Evolutionary conservation across 129 eudicot species (phyloP), one percentile per base, ranked within the genome.

Genomic region (Saposhnikovia divaricata): DNA sequence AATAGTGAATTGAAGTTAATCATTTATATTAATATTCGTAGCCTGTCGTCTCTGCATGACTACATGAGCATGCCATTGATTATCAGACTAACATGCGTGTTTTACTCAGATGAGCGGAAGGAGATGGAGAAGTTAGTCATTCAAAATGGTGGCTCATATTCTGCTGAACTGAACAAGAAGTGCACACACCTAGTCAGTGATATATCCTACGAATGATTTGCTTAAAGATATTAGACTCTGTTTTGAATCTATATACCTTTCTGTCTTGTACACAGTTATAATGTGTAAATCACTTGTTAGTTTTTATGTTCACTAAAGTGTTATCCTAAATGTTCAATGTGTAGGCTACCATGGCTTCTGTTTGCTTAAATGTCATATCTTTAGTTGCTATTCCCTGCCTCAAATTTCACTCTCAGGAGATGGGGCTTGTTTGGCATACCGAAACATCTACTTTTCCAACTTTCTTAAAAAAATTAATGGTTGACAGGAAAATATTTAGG

Each of bases 141-240:
- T 71, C 93, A 92, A 85, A 87, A 95, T 88, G 97, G 97, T 27
- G 99, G 99, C 80, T 89, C 79, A 78, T 95, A 90, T 86, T 95
- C 99, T 84, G 91, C 97, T 85, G 96, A 95, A 69, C 88, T 95
- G 57, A 95, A 96, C 23, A 92, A 70, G 86, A 84, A 81, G 82
- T 89, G 90, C 88, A 89, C 97, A 63, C 99, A 95, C 89, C 84
- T 95, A 72, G 80, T 95, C 48, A 92, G 97, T 79, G 93, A 90
- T 90, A 95, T 95, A 95, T 95, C 99, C 99, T 92, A 45, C 28
- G 40, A 11, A 21, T 82, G 50, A 47, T 78, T 61, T 39, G 28
- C 81, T 34, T 38, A 7, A 16, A 66, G 45, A 46, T 38, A 40
- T 40, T 42, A 9, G 38, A 47, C 18, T 40, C 21, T 9, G 4